phyloP scores from a whole-genome alignment of 495 filamentous ascomycete genomes.

The Aspergillus sclerotioniger region DNA sequence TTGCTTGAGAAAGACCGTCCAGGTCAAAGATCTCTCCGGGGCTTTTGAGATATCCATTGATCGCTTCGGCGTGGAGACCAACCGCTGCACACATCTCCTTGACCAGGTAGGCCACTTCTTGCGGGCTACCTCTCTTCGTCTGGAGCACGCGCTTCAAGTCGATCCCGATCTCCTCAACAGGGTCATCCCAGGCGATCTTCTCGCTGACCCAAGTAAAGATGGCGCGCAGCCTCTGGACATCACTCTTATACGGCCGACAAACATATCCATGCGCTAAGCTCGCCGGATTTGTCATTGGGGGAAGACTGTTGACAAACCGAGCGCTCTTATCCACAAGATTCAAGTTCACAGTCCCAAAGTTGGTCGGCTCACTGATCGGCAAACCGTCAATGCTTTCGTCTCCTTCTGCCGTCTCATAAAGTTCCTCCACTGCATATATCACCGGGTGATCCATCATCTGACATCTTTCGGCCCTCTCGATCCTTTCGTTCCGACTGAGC shows the following conservation, averaged over 20 bases:
- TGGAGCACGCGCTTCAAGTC: slow-evolving; percentile 83
- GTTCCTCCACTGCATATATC: slow-evolving; percentile 81
- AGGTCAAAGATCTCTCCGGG: slow-evolving; percentile 83
- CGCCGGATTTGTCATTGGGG: slow-evolving; percentile 80
- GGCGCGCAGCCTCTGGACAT: slow-evolving; percentile 86
- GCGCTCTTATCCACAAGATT: slow-evolving; percentile 92
- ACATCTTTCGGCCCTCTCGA: slow-evolving; percentile 84
- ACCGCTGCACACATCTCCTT: slow-evolving; percentile 91
- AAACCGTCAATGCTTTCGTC: slow-evolving; percentile 86
- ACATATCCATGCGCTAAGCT: slow-evolving; percentile 88
- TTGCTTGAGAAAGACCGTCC: slow-evolving; percentile 68
- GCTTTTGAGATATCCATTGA: slow-evolving; percentile 84
- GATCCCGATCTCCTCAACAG: slow-evolving; percentile 70
- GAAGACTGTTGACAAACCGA: slow-evolving; percentile 84
- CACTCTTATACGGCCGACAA: slow-evolving; percentile 91
- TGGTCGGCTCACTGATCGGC: slow-evolving; percentile 76
- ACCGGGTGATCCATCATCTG: slow-evolving; percentile 92
- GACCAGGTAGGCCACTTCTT: slow-evolving; percentile 87
- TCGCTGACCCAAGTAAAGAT: slow-evolving; percentile 98
- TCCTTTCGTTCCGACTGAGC: slow-evolving; percentile 80
- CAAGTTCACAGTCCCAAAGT: slow-evolving; percentile 78
- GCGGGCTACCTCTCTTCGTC: slow-evolving; percentile 77
- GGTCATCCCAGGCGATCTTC: slow-evolving; percentile 95
- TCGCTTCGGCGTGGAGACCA: slow-evolving; percentile 79
- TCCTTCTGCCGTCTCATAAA: slow-evolving; percentile 81